Conservation (phyloP, 176 grass and related monocot genomes). For the Typha latifolia region DNA sequence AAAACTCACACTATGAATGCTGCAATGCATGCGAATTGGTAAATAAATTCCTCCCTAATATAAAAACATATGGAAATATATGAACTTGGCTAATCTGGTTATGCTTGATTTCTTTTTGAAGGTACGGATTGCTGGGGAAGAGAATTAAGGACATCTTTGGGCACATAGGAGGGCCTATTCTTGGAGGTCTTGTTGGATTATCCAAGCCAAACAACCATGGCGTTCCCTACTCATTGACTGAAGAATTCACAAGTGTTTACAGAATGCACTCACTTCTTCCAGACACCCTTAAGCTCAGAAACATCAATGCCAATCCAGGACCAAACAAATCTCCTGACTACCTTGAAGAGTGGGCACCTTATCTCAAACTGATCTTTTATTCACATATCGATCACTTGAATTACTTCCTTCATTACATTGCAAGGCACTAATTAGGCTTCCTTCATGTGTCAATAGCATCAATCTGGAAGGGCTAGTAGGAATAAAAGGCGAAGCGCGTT, state of each 20-base stretch:
- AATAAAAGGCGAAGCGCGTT: slow-evolving; percentile 29
- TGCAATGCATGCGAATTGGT: slow-evolving; percentile 48
- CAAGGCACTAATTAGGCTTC: background rate
- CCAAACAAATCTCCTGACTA: slow-evolving; percentile 33
- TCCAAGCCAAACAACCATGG: slow-evolving; percentile 29
- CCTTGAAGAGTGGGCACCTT: slow-evolving; percentile 29
- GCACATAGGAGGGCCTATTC: slow-evolving; percentile 31
- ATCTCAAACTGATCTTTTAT: background rate
- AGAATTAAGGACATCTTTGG: slow-evolving; percentile 49
- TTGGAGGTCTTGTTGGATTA: slow-evolving; percentile 43
- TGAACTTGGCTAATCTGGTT: background rate
- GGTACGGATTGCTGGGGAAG: slow-evolving; percentile 61
- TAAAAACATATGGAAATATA: no score
- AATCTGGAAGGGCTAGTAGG: slow-evolving; percentile 38
- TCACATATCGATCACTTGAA: slow-evolving; percentile 5
- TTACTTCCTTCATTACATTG: slow-evolving; percentile 17
- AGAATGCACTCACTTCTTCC: slow-evolving; percentile 50
- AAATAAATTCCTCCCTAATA: no score
- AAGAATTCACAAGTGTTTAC: slow-evolving; percentile 60
- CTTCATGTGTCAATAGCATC: slow-evolving; percentile 14
- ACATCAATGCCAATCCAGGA: slow-evolving; percentile 21
- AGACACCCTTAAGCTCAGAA: slow-evolving; percentile 39
- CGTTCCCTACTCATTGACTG: slow-evolving; percentile 54
- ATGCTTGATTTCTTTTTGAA: slow-evolving; percentile 21
- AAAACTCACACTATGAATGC: slow-evolving; percentile 44